phyloP scores from a whole-genome alignment of 805 yeast genomes.

The Metschnikowia cerradonensis region DNA sequence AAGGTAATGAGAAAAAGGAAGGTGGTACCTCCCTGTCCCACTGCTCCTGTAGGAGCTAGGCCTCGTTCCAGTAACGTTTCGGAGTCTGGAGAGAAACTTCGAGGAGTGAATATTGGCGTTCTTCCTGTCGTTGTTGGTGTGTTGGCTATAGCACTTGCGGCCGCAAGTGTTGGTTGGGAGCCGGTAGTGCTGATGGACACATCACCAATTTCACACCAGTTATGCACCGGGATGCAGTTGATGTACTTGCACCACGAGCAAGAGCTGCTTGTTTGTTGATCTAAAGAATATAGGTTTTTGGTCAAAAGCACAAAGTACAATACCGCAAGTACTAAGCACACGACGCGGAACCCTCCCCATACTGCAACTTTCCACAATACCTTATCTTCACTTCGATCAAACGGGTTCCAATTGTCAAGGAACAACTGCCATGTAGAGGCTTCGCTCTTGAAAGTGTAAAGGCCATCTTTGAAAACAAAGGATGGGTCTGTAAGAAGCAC shows the following conservation, averaged over 20 bases:
- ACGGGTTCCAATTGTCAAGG: slow-evolving; percentile 38
- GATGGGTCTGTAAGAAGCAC: slow-evolving; percentile 55
- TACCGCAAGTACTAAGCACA: slow-evolving; percentile 42
- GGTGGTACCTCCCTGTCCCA: background rate
- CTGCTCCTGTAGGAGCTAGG: background rate
- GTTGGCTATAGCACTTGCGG: slow-evolving; percentile 2
- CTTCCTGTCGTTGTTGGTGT: slow-evolving; percentile 4
- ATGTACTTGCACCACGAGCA: slow-evolving; percentile 75
- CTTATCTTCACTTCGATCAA: slow-evolving; percentile 31
- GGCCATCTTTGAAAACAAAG: slow-evolving; percentile 39
- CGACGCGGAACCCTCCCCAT: slow-evolving; percentile 52
- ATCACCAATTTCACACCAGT: slow-evolving; percentile 60
- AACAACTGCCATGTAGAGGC: slow-evolving; percentile 31
- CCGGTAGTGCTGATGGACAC: slow-evolving; percentile 22
- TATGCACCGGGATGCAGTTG: slow-evolving; percentile 65
- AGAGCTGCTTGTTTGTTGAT: slow-evolving; percentile 42
- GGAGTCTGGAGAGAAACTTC: background rate
- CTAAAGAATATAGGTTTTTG: slow-evolving; percentile 40
- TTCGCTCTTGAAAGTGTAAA: slow-evolving; percentile 31
- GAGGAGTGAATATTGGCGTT: background rate
- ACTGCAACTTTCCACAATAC: slow-evolving; percentile 36
- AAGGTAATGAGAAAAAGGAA: background rate
- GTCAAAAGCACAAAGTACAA: slow-evolving; percentile 49
- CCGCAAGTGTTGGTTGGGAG: slow-evolving; percentile 7
- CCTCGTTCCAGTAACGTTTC: background rate